A percentile compares a stretch with the other conserved stretches of the same genome.
These are phyloP conservation scores for Panus rudis DNA, from an alignment of 768 basidiomycete species.

Conservation along the genomic window DNA sequence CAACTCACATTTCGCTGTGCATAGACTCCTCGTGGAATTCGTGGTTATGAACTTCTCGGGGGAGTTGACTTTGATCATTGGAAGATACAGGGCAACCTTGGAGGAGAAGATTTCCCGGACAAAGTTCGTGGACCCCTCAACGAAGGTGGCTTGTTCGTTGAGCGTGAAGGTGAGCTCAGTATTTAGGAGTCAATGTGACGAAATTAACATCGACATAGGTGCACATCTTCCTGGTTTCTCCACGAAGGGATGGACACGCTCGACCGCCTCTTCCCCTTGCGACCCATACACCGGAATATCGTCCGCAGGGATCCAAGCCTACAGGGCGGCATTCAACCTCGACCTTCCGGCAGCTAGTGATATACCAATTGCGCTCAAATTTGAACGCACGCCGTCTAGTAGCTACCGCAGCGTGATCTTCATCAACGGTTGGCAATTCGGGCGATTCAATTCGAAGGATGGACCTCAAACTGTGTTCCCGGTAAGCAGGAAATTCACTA, in stretches of 20 bases:
- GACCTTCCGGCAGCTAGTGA: constrained; percentile 17
- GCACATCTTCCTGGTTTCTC: constrained; percentile 24
- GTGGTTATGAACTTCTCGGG: constrained; percentile 22
- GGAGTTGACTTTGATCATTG: constrained; percentile 18
- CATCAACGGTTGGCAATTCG: constrained; percentile 28
- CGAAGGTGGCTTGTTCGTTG: constrained; percentile 25
- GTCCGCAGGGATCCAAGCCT: constrained; percentile 19
- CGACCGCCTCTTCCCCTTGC: constrained; percentile 9
- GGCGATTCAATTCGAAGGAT: constrained; percentile 16
- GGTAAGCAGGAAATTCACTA: constrained; percentile 6
- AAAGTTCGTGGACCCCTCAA: constrained; percentile 23
- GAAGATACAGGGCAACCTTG: constrained; percentile 22
- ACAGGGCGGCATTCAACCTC: constrained; percentile 22
- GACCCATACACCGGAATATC: constrained; percentile 11
- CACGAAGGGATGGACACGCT: constrained; percentile 3
- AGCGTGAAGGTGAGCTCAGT: constrained; percentile 16
- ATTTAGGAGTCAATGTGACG: not conserved
- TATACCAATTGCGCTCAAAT: constrained; percentile 19
- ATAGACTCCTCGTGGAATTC: constrained; percentile 22
- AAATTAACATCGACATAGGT: constrained; percentile 5
- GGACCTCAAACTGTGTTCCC: constrained; percentile 16
- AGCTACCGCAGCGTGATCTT: constrained; percentile 18
- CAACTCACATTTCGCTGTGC: not conserved
- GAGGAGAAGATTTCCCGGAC: constrained; percentile 24
- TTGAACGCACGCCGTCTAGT: constrained; percentile 14